phyloP scores from a whole-genome alignment of 2,329 filamentous ascomycete genomes.

The Aspergillus caelatus region DNA sequence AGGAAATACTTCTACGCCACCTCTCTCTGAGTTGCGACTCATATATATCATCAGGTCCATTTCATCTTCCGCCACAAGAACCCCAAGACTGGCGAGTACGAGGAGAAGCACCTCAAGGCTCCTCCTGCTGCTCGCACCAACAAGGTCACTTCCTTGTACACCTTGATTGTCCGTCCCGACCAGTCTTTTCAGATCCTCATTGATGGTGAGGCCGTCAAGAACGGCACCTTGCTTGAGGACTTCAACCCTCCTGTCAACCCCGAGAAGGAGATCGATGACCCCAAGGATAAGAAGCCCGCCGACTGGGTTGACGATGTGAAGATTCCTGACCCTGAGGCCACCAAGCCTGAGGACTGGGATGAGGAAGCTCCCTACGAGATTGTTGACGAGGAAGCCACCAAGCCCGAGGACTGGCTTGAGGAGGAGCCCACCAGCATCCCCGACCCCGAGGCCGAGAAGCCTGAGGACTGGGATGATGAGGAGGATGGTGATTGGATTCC shows the following conservation, averaged over 20 bases:
- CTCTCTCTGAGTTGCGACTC: conserved; percentile 5
- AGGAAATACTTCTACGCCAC: conserved; percentile 28
- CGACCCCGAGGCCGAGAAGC: conserved; percentile 95
- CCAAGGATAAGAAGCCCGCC: conserved; percentile 89
- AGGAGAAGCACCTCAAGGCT: conserved; percentile 95
- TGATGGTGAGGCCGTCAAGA: conserved; percentile 85
- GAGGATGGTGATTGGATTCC: conserved; percentile 98
- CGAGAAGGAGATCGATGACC: conserved; percentile 88
- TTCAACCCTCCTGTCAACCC: conserved; percentile 95
- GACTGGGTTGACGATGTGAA: conserved; percentile 94
- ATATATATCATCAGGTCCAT: conserved; percentile 57
- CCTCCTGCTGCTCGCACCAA: conserved; percentile 83
- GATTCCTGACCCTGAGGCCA: conserved; percentile 89
- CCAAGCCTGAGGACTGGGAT: conserved; percentile 98
- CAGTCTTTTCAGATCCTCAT: conserved; percentile 93
- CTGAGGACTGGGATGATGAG: conserved; percentile 99
- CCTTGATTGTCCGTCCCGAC: conserved; percentile 92
- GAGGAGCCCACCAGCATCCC: conserved; percentile 79
- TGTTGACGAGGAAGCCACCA: conserved; percentile 86
- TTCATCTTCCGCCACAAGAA: conserved; percentile 99
- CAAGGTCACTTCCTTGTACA: conserved; percentile 95
- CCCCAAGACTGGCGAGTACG: conserved; percentile 98
- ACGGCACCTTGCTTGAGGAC: conserved; percentile 89
- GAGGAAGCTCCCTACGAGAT: conserved; percentile 98
- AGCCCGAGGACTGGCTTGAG: conserved; percentile 95